Percentiles rank a stretch among this genome's conserved stretches.
Conservation (phyloP, 768 basidiomycete genomes). For the Cubamyces sp. region DNA sequence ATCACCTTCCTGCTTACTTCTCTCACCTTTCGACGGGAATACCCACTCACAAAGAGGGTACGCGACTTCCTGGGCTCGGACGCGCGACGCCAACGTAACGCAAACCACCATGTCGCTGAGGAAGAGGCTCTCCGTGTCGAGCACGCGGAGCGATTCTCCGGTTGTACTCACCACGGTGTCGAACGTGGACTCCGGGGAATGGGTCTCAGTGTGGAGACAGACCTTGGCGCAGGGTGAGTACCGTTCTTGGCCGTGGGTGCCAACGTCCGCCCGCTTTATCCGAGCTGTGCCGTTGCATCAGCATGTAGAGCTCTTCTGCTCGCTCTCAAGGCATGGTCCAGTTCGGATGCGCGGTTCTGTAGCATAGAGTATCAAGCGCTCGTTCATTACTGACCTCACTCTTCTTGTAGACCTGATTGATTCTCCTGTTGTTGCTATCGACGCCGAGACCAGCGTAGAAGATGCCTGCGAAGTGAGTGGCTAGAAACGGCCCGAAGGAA, state of each 20-base stretch:
- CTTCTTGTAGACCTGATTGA: constrained; percentile 66
- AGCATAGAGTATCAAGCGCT: too few relatives aligned
- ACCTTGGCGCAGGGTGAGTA: constrained; percentile 61
- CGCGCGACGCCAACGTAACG: background rate
- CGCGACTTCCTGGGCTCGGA: background rate
- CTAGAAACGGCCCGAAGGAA: background rate
- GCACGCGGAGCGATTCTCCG: constrained; percentile 32
- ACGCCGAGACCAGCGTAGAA: constrained; percentile 76
- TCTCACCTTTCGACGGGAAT: too few relatives aligned
- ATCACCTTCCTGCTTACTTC: too few relatives aligned
- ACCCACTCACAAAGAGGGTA: too few relatives aligned
- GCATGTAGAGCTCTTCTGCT: too few relatives aligned
- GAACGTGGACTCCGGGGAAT: constrained; percentile 48
- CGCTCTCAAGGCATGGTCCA: too few relatives aligned
- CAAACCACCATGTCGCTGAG: constrained; percentile 32
- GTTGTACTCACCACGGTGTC: constrained; percentile 32
- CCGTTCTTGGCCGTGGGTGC: too few relatives aligned
- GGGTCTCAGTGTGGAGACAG: constrained; percentile 61
- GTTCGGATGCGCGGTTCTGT: too few relatives aligned
- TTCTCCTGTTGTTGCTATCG: constrained; percentile 64
- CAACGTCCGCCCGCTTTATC: too few relatives aligned
- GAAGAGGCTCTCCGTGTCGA: constrained; percentile 37
- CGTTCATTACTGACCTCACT: background rate
- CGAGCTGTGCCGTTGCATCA: too few relatives aligned
- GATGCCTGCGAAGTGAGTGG: constrained; percentile 75